A percentile compares a stretch with the other conserved stretches of the same genome.
Evolutionary conservation across 352 stramenopile genomes (phyloP).

Genomic region (Phytophthora nicotianae): DNA sequence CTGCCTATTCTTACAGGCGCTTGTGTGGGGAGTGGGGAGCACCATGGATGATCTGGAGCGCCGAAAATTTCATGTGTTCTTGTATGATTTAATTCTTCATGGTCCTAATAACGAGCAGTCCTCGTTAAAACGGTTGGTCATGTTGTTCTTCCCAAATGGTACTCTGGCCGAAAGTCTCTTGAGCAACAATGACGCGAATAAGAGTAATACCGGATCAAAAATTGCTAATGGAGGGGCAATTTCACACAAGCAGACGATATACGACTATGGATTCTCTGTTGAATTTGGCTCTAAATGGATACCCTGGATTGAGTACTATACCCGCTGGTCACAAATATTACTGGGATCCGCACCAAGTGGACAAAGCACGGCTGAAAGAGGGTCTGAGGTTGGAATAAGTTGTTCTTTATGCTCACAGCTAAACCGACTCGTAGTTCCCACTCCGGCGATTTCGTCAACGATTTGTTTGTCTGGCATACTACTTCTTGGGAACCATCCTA

Average conservation of each 20-base stretch:
- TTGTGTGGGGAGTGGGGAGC: constrained; percentile 75
- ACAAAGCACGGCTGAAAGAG: not conserved
- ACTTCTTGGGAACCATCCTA: constrained; percentile 41
- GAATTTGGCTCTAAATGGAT: constrained; percentile 81
- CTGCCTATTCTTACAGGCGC: constrained; percentile 70
- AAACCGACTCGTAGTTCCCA: constrained; percentile 39
- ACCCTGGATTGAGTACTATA: constrained; percentile 70
- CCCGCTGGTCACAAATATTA: constrained; percentile 44
- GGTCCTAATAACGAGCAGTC: constrained; percentile 53
- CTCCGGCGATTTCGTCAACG: constrained; percentile 33
- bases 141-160: constrained; percentile 59
- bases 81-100: constrained; percentile 61
- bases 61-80: constrained; percentile 67
- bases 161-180: constrained; percentile 4
- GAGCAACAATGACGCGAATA: constrained; percentile 21
- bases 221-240: not conserved
- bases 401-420: not conserved
- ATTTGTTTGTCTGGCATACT: constrained; percentile 59
- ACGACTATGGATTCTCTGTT: constrained; percentile 68
- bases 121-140: constrained; percentile 56
- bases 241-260: constrained; percentile 52
- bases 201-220: constrained; percentile 2
- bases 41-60: constrained; percentile 52
- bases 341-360: constrained; percentile 12
- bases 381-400: not conserved